Evolutionary conservation across 805 yeast genomes (phyloP).

Genomic region (Cyberlindnera misumaiensis): DNA sequence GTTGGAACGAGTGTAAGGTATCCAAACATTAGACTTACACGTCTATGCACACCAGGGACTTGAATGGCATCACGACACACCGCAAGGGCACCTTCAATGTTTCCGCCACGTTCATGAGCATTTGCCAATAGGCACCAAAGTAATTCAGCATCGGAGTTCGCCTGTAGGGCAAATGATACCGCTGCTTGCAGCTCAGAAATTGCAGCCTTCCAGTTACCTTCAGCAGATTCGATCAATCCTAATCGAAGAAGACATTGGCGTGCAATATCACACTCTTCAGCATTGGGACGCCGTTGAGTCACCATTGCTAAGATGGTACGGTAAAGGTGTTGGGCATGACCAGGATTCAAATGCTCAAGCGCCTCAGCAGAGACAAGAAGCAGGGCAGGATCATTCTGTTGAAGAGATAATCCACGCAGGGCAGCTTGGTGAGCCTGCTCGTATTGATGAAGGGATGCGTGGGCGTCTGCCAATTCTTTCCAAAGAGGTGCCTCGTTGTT

Average conservation of each 20-base stretch:
- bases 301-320: conserved; percentile 37
- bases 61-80: conserved; percentile 43
- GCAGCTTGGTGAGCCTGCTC: conserved; percentile 48
- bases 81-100: conserved; percentile 40
- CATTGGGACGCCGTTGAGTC: conserved; percentile 19
- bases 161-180: conserved; percentile 24
- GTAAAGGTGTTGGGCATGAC: conserved; percentile 42
- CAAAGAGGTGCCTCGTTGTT: conserved; percentile 34
- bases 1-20: conserved; percentile 37
- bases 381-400: conserved; percentile 36
- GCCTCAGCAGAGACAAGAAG: conserved; percentile 46
- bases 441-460: conserved; percentile 36
- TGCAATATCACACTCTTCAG: conserved; percentile 38
- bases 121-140: conserved; percentile 50
- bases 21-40: conserved; percentile 43
- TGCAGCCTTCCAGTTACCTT: conserved; percentile 43
- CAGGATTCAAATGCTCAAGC: conserved; percentile 33
- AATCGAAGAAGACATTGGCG: conserved; percentile 49
- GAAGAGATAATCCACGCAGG: conserved; percentile 33
- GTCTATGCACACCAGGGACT: conserved; percentile 38
- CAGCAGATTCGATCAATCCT: conserved; percentile 47
- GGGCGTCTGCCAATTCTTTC: conserved; percentile 47
- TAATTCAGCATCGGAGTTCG: conserved; percentile 9
- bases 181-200: conserved; percentile 44
- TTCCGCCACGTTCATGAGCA: conserved; percentile 39